Evolutionary conservation across 306 rosid species (phyloP), one percentile per base, ranked within the genome.

Genomic region (Pterocarpus santalinus): DNA sequence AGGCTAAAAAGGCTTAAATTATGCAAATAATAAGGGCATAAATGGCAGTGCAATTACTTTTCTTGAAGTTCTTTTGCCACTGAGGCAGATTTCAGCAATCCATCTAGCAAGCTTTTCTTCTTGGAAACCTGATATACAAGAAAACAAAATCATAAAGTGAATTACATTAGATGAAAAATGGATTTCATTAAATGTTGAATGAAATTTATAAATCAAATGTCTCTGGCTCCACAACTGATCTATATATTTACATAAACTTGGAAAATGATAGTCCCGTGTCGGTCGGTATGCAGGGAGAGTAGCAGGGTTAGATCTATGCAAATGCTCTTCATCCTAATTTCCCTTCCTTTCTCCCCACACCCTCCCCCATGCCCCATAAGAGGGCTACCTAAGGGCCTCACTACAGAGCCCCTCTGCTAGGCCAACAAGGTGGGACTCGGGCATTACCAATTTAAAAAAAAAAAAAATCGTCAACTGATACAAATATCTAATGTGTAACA

Each of bases 31-130:
- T 62, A 72, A 72, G 55, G 47, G 72, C 61, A 84, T 57, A 76
- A 87, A 80, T 78, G 62, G 75, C 17, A 35, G 57, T 11, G 79
- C 63, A 71, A 80, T 79, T 91, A 95, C 99, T 87, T 93, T 65
- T 90, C 97, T 75, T 86, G 97, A 83, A 69, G 83, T 78, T 90
- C 92, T 88, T 88, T 93, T 66, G 86, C 60, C 39, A 72, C 76
- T 35, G 86, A 83, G 74, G 91, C 89, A 82, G 91, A 85, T 77
- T 87, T 88, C 86, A 90, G 80, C 77, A 93, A 66, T 56, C 88
- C 77, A 73, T 88, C 92, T 2, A 93, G 87, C 78, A 91, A 69
- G 70, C 84, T 63, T 86, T 92, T 93, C 94, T 86, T 91, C 81
- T 85, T 90, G 83, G 90, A 86, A 82, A 88, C 78, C 99, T 95